Conservation (phyloP, 371 early-diverging fungal genomes). For the Capniomyces stellatus region DNA sequence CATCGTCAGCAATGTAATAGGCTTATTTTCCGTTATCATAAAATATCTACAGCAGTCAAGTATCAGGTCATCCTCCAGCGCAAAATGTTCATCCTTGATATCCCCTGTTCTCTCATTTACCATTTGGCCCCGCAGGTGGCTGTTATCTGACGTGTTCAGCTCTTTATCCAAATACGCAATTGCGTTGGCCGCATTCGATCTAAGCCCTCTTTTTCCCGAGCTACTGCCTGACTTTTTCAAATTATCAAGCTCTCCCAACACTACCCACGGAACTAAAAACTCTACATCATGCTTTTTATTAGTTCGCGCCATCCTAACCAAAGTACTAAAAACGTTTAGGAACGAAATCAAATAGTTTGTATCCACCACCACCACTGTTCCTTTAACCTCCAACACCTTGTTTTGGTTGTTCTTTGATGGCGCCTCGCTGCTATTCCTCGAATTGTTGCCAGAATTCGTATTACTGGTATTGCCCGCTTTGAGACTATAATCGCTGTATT, state of each 20-base stretch:
- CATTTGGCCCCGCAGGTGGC: not conserved
- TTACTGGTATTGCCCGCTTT: no score
- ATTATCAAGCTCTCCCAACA: constrained; percentile 1
- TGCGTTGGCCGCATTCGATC: not conserved
- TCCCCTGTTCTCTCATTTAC: not conserved
- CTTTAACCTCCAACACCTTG: no score
- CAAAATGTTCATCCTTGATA: not conserved
- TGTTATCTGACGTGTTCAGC: not conserved
- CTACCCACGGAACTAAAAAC: constrained; percentile 2
- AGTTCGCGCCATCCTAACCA: not conserved
- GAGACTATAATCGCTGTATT: no score
- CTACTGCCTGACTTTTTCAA: constrained; percentile 1
- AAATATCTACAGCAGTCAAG: constrained; percentile 5
- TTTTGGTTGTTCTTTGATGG: not conserved
- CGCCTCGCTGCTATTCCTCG: not conserved
- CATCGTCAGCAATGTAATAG: not conserved
- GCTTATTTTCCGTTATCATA: not conserved
- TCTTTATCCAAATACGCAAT: not conserved
- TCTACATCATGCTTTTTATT: not conserved
- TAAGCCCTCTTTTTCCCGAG: not conserved
- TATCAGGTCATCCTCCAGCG: not conserved
- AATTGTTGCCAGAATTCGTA: not conserved
- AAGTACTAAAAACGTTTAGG: not conserved
- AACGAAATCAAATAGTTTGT: constrained; percentile 1
- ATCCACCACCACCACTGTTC: not conserved